phyloP scores from a whole-genome alignment of 345 rosid genomes.

The Salix udensis region DNA sequence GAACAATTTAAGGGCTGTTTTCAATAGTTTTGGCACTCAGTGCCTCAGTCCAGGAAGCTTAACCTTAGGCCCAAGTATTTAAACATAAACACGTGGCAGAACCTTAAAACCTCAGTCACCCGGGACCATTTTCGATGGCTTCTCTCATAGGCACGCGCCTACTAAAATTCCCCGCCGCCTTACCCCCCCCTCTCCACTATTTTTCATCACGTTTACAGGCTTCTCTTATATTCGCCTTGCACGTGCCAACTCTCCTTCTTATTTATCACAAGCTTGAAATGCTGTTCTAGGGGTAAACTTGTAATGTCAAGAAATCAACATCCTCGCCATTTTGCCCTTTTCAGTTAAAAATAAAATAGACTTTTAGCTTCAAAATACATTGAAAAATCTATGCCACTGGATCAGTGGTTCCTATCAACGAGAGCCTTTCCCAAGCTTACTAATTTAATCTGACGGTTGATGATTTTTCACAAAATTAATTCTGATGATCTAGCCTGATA shows the following conservation, averaged over 20 bases:
- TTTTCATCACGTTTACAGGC: slow-evolving; percentile 26
- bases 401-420: not conserved
- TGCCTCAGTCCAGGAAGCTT: slow-evolving; percentile 28
- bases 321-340: not conserved
- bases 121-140: slow-evolving; percentile 40
- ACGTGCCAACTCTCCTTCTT: slow-evolving; percentile 12
- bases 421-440: not conserved
- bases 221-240: not conserved
- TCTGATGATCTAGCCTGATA: not conserved
- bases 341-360: not conserved
- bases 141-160: slow-evolving; percentile 38
- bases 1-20: not conserved
- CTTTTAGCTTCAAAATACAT: not conserved
- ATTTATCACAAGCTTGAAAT: not conserved
- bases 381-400: not conserved
- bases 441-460: not conserved
- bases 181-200: not conserved
- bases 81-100: slow-evolving; percentile 22
- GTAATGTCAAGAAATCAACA: not conserved
- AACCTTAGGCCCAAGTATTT: not conserved
- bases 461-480: not conserved
- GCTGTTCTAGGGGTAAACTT: not conserved
- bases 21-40: slow-evolving; percentile 50
- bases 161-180: slow-evolving; percentile 55
- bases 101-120: not conserved